Evolutionary conservation across 345 rosid species (phyloP), one percentile per base, ranked within the genome.

Genomic region (Citrus maxima): DNA sequence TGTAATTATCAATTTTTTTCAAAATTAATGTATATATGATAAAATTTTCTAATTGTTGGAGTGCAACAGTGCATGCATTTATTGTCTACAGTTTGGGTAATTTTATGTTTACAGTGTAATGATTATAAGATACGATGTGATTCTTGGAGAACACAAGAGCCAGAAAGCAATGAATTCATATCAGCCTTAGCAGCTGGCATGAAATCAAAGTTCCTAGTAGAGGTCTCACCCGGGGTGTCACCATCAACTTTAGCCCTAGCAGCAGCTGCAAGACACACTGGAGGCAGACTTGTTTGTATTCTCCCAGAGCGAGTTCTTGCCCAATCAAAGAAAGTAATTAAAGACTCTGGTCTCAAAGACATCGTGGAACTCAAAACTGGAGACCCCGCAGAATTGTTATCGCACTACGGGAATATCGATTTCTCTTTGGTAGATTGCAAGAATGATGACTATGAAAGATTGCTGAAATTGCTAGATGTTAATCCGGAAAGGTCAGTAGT

Each of bases 181-280:
- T 88, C 91, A 49, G 91, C 91, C n/a, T 77, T 88, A 28, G 89
- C 91, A 28, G 89, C 89, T 3, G 88, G 89, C 21, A 79, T 58
- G 80, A 82, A 72, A 27, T 82, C 88, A 46, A 85, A 88, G 66
- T 86, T 88, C 18, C 81, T 88, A 18, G 91, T 86, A 70, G 91
- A 88, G 75, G 79, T 86, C 42, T 79, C 88, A 19, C 75, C 79
- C 0, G 14, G 69, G 25, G 87, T 75, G 24, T 88, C 88, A 12
- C 81, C 88, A 27, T 85, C 87, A 24, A 88, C 89, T 0, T 40
- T 86, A 71, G 91, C 87, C 38, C 80, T 85, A n/a, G 91, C 89
- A 28, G 80, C 91, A 13, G 89, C 89, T n/a, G 88, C 91, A 2
- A 75, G 84, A 25, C 89, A 83, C 4, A 80, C 88, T 0, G 89